Evolutionary conservation across 2,329 filamentous ascomycete genomes (phyloP).

Genomic region (Sclerotinia nivalis): DNA sequence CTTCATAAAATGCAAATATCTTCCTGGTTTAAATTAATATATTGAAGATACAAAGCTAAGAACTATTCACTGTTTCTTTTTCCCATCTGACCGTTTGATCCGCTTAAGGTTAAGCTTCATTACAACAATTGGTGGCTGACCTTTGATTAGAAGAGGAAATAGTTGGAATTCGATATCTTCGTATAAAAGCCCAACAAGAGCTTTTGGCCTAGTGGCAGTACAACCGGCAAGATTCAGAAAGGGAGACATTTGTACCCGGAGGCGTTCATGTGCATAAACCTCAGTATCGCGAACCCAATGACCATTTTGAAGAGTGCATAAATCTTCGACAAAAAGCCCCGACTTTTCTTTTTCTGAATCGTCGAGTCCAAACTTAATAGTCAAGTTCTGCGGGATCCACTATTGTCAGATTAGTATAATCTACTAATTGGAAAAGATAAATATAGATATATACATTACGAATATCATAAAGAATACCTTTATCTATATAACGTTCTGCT

Average conservation of each 20-base stretch:
- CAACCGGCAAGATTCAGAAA: slow-evolving; percentile 29
- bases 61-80: slow-evolving; percentile 31
- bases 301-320: not conserved
- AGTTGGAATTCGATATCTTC: slow-evolving; percentile 37
- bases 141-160: slow-evolving; percentile 31
- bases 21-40: slow-evolving; percentile 29
- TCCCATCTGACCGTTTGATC: slow-evolving; percentile 36
- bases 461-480: not conserved
- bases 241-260: not conserved
- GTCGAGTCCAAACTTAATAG: not conserved
- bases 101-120: slow-evolving; percentile 35
- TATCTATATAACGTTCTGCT: not conserved
- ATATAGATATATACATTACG: not conserved
- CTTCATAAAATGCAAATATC: slow-evolving; percentile 36
- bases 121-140: slow-evolving; percentile 29
- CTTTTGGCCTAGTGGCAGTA: slow-evolving; percentile 33
- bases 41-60: not conserved
- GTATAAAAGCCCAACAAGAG: slow-evolving; percentile 37
- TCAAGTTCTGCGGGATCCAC: not conserved
- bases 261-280: not conserved
- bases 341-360: not conserved
- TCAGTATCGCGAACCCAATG: not conserved
- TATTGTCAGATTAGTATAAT: not conserved
- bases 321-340: not conserved
- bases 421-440: not conserved